Evolutionary conservation across 2,329 filamentous ascomycete species (phyloP).

Genomic region (Knufia petricola): DNA sequence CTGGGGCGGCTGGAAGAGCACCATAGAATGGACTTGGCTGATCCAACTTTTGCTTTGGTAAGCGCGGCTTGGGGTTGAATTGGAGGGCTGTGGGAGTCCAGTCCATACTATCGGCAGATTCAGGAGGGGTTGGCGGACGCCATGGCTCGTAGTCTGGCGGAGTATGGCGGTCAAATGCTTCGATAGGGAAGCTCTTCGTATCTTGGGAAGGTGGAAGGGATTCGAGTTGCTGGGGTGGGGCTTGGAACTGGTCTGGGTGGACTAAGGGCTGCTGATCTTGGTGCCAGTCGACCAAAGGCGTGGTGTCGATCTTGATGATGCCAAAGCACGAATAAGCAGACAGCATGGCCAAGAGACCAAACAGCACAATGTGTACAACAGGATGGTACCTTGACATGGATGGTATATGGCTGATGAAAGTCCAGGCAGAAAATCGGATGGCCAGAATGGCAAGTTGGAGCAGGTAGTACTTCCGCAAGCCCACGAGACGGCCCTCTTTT

Average conservation of each 20-base stretch:
- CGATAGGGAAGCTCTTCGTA: constrained; percentile 25
- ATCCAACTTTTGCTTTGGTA: constrained; percentile 26
- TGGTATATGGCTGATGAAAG: constrained; percentile 32
- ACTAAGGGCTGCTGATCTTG: constrained; percentile 16
- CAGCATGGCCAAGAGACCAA: constrained; percentile 35
- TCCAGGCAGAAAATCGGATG: constrained; percentile 36
- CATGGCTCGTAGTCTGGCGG: constrained; percentile 28
- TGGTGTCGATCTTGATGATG: constrained; percentile 33
- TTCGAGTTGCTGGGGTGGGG: constrained; percentile 6
- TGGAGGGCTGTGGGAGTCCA: constrained; percentile 38
- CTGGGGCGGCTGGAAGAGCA: constrained; percentile 32
- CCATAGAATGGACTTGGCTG: constrained; percentile 36
- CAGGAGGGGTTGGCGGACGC: constrained; percentile 29
- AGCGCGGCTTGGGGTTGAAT: constrained; percentile 18
- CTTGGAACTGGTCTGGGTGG: constrained; percentile 16
- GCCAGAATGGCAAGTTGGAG: constrained; percentile 38
- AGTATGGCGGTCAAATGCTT: constrained; percentile 18
- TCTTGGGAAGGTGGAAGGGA: constrained; percentile 3
- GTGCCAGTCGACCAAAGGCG: constrained; percentile 30
- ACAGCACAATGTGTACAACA: constrained; percentile 29
- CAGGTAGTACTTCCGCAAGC: constrained; percentile 38
- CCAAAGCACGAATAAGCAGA: constrained; percentile 28
- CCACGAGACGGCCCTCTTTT: constrained; percentile 32
- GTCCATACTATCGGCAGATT: constrained; percentile 37
- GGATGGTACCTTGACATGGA: constrained; percentile 27